phyloP scores from a whole-genome alignment of 202 grass and related monocot genomes.

The Carex sylvatica region DNA sequence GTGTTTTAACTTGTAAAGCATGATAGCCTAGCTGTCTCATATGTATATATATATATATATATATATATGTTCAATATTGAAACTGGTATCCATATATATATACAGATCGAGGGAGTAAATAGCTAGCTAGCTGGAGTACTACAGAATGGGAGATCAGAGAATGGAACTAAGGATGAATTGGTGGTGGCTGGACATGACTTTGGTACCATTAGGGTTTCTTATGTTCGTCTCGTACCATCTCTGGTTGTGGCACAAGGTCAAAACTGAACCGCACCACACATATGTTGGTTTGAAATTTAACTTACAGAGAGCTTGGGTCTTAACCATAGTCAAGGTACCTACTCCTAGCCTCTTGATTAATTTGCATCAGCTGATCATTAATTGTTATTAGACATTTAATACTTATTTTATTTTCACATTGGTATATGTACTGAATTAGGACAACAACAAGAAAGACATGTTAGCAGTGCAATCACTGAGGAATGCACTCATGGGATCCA shows the following conservation, averaged over 20 bases:
- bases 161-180: neutral
- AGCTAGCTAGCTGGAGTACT: no score
- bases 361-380: neutral
- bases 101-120: no score
- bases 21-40: no score
- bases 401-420: no score
- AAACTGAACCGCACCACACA: neutral
- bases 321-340: conserved; percentile 24
- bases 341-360: neutral
- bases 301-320: conserved; percentile 20
- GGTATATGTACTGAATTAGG: neutral
- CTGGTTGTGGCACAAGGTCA: conserved; percentile 21
- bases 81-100: no score
- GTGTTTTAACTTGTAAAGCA: no score
- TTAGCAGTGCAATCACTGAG: conserved; percentile 22
- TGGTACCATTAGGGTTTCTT: conserved; percentile 8
- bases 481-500: conserved; percentile 26
- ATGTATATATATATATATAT: no score
- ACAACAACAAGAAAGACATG: conserved; percentile 26
- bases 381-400: no score
- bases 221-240: conserved; percentile 24
- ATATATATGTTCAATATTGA: no score
- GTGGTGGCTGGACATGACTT: neutral
- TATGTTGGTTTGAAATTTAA: conserved; percentile 1
- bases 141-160: neutral